phyloP scores from a whole-genome alignment of 2,329 filamentous ascomycete species.

The Penicillium concentricum region DNA sequence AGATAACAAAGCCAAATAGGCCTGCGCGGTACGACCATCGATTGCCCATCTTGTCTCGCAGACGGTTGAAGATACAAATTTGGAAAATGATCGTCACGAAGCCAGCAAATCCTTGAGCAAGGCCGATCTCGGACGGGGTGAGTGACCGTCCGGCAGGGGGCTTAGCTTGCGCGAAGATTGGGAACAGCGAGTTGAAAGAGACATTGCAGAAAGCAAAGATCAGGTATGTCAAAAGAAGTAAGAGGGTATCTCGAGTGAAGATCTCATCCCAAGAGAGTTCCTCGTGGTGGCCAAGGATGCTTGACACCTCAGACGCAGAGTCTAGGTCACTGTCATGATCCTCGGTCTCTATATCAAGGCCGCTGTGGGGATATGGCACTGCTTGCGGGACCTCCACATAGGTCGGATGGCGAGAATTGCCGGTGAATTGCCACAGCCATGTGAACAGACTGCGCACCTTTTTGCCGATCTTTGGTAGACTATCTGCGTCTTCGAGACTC shows the following conservation, averaged over 20 bases:
- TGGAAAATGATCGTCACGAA: constrained; percentile 87
- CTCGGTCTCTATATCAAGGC: constrained; percentile 24
- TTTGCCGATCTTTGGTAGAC: constrained; percentile 60
- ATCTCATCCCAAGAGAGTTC: constrained; percentile 60
- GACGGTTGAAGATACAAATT: constrained; percentile 73
- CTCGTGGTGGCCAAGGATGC: constrained; percentile 43
- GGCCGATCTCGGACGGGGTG: constrained; percentile 75
- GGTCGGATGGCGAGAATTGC: constrained; percentile 55
- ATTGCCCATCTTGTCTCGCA: constrained; percentile 80
- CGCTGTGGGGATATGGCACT: constrained; percentile 30
- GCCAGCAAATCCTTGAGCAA: constrained; percentile 81
- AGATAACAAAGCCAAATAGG: constrained; percentile 74
- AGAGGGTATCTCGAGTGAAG: constrained; percentile 75
- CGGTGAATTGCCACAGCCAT: constrained; percentile 69
- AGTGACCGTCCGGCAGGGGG: constrained; percentile 75
- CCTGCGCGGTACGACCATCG: constrained; percentile 78
- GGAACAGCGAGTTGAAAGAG: constrained; percentile 91
- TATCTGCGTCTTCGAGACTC: constrained; percentile 68
- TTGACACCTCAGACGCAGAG: constrained; percentile 43
- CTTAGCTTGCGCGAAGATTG: constrained; percentile 78
- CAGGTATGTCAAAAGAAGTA: constrained; percentile 81
- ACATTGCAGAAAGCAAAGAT: constrained; percentile 94
- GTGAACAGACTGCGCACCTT: constrained; percentile 61
- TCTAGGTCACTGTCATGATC: constrained; percentile 47
- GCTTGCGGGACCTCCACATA: constrained; percentile 50